These are phyloP conservation scores for Immersiella caudata DNA, from an alignment of 495 filamentous ascomycete species.

Conservation along the genomic window DNA sequence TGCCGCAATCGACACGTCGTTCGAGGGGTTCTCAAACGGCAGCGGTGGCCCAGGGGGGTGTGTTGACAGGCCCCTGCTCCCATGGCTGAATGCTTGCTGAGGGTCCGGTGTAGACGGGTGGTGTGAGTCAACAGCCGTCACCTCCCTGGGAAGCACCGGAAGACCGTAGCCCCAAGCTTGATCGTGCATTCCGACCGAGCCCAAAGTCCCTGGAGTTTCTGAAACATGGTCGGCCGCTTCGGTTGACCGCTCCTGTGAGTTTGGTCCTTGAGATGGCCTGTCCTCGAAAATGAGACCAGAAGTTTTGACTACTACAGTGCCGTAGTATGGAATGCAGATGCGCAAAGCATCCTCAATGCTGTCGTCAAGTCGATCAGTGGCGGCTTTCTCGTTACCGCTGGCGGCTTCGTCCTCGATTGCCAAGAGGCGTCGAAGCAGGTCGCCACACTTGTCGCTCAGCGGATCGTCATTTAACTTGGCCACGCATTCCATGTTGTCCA, in stretches of 20 bases:
- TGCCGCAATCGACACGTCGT: slow-evolving; percentile 13
- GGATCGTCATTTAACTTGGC: slow-evolving; percentile 37
- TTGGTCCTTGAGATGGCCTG: background rate
- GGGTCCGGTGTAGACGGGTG: background rate
- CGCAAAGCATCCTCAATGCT: background rate
- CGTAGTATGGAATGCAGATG: background rate
- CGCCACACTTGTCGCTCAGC: slow-evolving; percentile 37
- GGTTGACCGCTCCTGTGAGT: background rate
- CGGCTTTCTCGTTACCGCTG: slow-evolving; percentile 21
- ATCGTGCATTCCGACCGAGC: background rate
- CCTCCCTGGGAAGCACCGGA: background rate
- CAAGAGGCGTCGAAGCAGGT: slow-evolving; percentile 40
- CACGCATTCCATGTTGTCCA: slow-evolving; percentile 44
- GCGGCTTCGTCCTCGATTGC: slow-evolving; percentile 41
- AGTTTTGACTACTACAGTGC: background rate
- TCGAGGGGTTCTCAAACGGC: background rate
- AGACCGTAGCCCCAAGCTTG: background rate
- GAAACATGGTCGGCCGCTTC: background rate
- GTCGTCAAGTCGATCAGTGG: slow-evolving; percentile 11
- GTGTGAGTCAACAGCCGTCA: background rate
- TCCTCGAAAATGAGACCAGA: background rate
- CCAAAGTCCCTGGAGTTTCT: background rate
- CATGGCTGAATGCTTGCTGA: background rate
- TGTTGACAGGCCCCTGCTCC: background rate
- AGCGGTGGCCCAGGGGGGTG: background rate